A percentile compares a stretch with the other conserved stretches of the same genome.
Conservation (phyloP, 805 yeast species). For the Komagataella pseudopastoris region DNA sequence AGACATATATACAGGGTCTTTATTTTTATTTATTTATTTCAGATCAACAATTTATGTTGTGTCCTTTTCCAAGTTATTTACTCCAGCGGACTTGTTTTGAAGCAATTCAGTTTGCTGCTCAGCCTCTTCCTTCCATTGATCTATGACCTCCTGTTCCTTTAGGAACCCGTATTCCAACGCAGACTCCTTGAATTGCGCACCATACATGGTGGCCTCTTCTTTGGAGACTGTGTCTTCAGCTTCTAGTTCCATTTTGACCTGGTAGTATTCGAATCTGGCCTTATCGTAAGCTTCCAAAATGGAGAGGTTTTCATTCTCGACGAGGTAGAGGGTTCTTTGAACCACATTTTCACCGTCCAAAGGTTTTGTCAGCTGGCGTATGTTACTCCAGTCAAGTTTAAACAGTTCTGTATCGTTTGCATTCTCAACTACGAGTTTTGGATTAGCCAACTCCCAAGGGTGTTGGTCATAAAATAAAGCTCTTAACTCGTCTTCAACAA, state of each 20-base stretch:
- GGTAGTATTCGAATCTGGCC: slow-evolving; percentile 81
- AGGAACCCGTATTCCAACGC: slow-evolving; percentile 54
- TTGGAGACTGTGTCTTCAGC: slow-evolving; percentile 53
- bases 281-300: slow-evolving; percentile 65
- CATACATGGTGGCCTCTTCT: slow-evolving; percentile 82
- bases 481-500: slow-evolving; percentile 72
- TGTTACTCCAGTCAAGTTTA: slow-evolving; percentile 60
- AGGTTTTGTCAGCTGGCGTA: slow-evolving; percentile 60
- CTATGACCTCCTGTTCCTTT: slow-evolving; percentile 58
- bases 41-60: neutral
- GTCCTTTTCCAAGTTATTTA: neutral
- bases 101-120: slow-evolving; percentile 40
- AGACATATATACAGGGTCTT: neutral
- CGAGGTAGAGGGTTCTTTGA: slow-evolving; percentile 52
- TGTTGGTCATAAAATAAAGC: slow-evolving; percentile 78
- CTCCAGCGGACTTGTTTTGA: neutral
- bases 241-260: slow-evolving; percentile 74
- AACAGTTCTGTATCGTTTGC: slow-evolving; percentile 36
- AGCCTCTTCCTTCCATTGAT: slow-evolving; percentile 65
- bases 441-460: slow-evolving; percentile 96
- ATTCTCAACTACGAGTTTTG: slow-evolving; percentile 71
- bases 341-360: slow-evolving; percentile 86
- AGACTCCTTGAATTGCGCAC: slow-evolving; percentile 56
- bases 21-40: no score
- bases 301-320: slow-evolving; percentile 23